A percentile compares a stretch with the other conserved stretches of the same genome.
Evolutionary conservation across 2,329 filamentous ascomycete genomes (phyloP).

Genomic region (Botrytis paeoniae): DNA sequence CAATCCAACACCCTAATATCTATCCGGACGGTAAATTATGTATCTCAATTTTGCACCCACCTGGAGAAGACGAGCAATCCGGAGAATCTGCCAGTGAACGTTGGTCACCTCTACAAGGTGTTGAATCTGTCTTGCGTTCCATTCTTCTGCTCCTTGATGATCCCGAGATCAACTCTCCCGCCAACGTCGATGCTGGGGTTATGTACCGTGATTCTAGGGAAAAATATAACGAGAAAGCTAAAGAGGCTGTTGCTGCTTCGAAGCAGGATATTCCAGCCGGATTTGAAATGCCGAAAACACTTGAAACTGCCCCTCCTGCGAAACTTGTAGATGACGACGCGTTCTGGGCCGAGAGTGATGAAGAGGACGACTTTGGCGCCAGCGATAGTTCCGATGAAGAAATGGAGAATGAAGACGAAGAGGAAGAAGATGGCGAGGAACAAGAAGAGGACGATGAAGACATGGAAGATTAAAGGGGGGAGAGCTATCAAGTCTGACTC

Average conservation of each 20-base stretch:
- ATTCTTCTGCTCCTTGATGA: slow-evolving; percentile 90
- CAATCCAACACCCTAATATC: slow-evolving; percentile 90
- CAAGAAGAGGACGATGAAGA: slow-evolving; percentile 49
- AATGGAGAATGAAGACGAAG: slow-evolving; percentile 53
- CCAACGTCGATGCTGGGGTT: slow-evolving; percentile 90
- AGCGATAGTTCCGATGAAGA: slow-evolving; percentile 64
- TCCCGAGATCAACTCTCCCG: slow-evolving; percentile 87
- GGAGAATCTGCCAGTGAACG: slow-evolving; percentile 87
- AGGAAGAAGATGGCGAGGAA: slow-evolving; percentile 55
- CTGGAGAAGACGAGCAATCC: slow-evolving; percentile 89
- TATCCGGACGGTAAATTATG: slow-evolving; percentile 88
- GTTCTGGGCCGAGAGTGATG: slow-evolving; percentile 76
- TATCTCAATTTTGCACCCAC: slow-evolving; percentile 92
- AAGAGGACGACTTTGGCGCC: slow-evolving; percentile 75
- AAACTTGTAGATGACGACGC: slow-evolving; percentile 71
- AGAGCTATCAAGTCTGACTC: slow-evolving; percentile 9
- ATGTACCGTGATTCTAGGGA: slow-evolving; percentile 72
- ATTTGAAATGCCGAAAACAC: slow-evolving; percentile 77
- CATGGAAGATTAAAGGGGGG: slow-evolving; percentile 24
- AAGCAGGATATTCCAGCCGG: slow-evolving; percentile 76
- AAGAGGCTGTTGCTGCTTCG: slow-evolving; percentile 67
- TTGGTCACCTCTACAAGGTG: slow-evolving; percentile 91
- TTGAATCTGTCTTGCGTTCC: slow-evolving; percentile 91
- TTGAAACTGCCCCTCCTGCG: slow-evolving; percentile 58
- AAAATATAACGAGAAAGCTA: slow-evolving; percentile 68